phyloP scores from a whole-genome alignment of 2,329 filamentous ascomycete species.

The Xylariaceae sp. region DNA sequence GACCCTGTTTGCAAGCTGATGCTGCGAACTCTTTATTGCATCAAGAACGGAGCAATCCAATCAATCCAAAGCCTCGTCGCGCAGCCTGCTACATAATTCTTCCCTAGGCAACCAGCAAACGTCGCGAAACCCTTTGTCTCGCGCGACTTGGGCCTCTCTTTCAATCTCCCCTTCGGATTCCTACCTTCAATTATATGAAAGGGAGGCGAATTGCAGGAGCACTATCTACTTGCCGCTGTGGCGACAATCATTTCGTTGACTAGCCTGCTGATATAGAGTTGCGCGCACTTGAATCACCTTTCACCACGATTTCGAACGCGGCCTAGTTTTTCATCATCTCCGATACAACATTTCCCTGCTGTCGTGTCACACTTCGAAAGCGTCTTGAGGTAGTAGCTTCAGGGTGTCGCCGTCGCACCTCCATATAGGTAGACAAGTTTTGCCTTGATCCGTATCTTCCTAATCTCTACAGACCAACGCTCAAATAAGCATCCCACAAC shows the following conservation, averaged over 20 bases:
- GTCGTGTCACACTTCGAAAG: not conserved
- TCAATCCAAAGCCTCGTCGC: conserved; percentile 13
- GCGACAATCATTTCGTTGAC: conserved; percentile 3
- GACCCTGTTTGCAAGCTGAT: conserved; percentile 1
- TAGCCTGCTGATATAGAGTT: not conserved
- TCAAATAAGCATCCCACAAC: not conserved
- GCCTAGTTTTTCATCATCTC: not conserved
- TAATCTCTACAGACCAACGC: conserved; percentile 11
- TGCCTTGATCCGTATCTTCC: not conserved
- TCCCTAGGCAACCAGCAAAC: conserved; percentile 5
- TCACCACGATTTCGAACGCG: not conserved
- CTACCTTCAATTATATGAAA: not conserved
- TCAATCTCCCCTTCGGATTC: not conserved
- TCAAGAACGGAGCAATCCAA: not conserved
- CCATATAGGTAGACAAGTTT: not conserved
- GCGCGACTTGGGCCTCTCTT: not conserved
- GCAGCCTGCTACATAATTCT: conserved; percentile 3
- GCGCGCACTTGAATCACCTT: not conserved
- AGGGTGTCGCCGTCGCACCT: not conserved
- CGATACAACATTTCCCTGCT: not conserved
- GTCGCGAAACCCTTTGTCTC: conserved; percentile 14
- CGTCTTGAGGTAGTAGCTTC: not conserved
- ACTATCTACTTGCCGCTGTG: conserved; percentile 1
- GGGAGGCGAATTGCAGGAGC: not conserved
- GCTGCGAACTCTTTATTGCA: conserved; percentile 1